A percentile compares a stretch with the other conserved stretches of the same genome.
Conservation (phyloP, 2,329 filamentous ascomycete species). For the Elsinoe necatrix region DNA sequence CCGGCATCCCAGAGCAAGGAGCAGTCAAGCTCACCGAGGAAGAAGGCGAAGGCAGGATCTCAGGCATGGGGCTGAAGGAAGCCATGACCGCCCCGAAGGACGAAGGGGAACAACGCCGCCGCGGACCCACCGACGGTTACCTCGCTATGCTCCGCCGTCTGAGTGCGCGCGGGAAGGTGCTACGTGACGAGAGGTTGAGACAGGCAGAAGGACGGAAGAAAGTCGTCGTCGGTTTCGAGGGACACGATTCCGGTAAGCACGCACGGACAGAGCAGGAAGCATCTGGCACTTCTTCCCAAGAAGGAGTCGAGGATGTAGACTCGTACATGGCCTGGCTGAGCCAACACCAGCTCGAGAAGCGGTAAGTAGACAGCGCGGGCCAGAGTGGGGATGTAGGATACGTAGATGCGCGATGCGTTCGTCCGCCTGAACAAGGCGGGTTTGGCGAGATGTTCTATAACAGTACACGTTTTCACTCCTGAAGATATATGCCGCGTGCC, state of each 20-base stretch:
- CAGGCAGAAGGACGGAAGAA: conserved; percentile 41
- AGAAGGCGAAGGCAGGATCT: background rate
- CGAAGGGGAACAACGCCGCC: background rate
- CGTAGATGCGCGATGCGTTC: background rate
- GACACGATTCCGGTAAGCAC: background rate
- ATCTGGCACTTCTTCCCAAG: conserved; percentile 14
- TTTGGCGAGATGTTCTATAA: conserved; percentile 1
- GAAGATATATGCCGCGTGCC: background rate
- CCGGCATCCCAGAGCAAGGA: background rate
- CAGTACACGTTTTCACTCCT: conserved; percentile 12
- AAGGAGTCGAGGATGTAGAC: conserved; percentile 19
- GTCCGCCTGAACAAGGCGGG: background rate
- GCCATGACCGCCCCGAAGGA: conserved; percentile 8
- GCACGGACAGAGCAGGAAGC: background rate
- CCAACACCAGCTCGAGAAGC: background rate
- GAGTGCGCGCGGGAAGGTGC: conserved; percentile 49
- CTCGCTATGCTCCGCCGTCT: conserved; percentile 36
- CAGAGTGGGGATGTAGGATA: background rate
- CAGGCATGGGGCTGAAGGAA: conserved; percentile 15
- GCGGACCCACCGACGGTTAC: conserved; percentile 35
- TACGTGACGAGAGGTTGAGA: conserved; percentile 48
- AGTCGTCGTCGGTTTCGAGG: conserved; percentile 25
- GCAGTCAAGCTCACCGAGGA: background rate
- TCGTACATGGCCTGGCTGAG: conserved; percentile 22
- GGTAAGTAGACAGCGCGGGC: background rate